A percentile compares a stretch with the other conserved stretches of the same genome.
Evolutionary conservation across 2,329 filamentous ascomycete genomes (phyloP).

Genomic region (Arthrobotrys pseudoclavata): DNA sequence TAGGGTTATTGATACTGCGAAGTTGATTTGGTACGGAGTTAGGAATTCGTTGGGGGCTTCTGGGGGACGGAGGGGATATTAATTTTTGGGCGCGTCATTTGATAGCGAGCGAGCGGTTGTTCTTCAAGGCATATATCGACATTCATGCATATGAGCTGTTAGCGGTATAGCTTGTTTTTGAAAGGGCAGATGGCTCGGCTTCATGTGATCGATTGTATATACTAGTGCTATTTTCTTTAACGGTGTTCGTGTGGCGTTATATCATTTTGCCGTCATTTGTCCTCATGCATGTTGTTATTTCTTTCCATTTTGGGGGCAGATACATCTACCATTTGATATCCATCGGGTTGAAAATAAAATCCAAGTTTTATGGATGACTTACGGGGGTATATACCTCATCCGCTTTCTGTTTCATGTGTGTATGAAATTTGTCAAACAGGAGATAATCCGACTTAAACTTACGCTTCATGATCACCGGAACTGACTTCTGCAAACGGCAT

Average conservation of each 20-base stretch:
- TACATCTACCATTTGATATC: conserved; percentile 7
- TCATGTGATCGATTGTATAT: conserved; percentile 45
- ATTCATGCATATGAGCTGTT: conserved; percentile 11
- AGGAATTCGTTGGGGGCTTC: conserved; percentile 33
- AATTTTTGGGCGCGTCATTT: conserved; percentile 1
- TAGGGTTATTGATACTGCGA: conserved; percentile 36
- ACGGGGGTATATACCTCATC: conserved; percentile 5
- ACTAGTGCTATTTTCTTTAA: conserved; percentile 19
- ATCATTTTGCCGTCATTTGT: neutral
- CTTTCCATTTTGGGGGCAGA: neutral
- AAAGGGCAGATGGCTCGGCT: neutral
- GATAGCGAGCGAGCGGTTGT: neutral
- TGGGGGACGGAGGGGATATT: conserved; percentile 28
- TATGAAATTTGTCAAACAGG: conserved; percentile 27
- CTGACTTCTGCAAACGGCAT: conserved; percentile 7
- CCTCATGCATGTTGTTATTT: neutral
- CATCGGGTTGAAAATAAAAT: neutral
- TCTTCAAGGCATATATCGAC: neutral
- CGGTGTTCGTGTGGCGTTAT: conserved; percentile 18
- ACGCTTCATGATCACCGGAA: neutral
- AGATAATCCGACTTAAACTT: conserved; percentile 7
- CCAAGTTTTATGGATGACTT: neutral
- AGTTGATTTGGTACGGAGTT: conserved; percentile 49
- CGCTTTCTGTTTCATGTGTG: conserved; percentile 6
- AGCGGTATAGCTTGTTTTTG: conserved; percentile 21